These are phyloP conservation scores for Rhizopus delemar DNA, from an alignment of 371 early-diverging fungal species.

Conservation along the genomic window DNA sequence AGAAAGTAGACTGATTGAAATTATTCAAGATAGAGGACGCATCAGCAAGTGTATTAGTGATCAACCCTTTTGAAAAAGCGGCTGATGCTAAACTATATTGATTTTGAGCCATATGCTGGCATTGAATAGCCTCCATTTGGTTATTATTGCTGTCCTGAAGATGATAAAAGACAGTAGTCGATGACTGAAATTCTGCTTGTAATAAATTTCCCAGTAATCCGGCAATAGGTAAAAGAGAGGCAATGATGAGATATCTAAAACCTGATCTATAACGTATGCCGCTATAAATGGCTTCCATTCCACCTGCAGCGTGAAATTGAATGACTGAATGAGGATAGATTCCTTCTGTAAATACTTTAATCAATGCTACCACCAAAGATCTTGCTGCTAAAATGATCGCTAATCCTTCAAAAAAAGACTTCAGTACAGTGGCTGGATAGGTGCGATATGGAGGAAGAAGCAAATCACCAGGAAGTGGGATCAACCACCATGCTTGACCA, in stretches of 20 bases:
- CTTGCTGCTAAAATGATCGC: constrained; percentile 10
- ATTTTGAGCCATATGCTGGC: constrained; percentile 3
- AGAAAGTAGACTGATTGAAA: background rate
- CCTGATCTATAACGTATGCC: constrained; percentile 18
- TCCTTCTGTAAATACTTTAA: constrained; percentile 15
- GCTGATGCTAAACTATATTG: constrained; percentile 13
- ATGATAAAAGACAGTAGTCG: constrained; percentile 10
- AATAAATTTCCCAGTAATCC: constrained; percentile 14
- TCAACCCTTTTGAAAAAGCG: constrained; percentile 9
- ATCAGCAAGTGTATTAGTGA: constrained; percentile 18
- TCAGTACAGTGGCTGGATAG: constrained; percentile 20
- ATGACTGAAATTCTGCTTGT: constrained; percentile 20
- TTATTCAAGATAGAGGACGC: constrained; percentile 8
- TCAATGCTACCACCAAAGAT: constrained; percentile 13
- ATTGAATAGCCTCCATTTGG: constrained; percentile 4
- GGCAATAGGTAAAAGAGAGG: constrained; percentile 13
- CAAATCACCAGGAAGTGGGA: constrained; percentile 17
- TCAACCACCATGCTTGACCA: constrained; percentile 19
- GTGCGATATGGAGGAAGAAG: constrained; percentile 18
- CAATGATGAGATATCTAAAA: constrained; percentile 14
- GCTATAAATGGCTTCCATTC: constrained; percentile 19
- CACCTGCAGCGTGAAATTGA: constrained; percentile 15
- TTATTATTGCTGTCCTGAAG: background rate
- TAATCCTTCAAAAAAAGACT: constrained; percentile 12
- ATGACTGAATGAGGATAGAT: constrained; percentile 18